These are phyloP conservation scores for Trichomonas gallinae DNA, from an alignment of 208 protist species.

Conservation along the genomic window DNA sequence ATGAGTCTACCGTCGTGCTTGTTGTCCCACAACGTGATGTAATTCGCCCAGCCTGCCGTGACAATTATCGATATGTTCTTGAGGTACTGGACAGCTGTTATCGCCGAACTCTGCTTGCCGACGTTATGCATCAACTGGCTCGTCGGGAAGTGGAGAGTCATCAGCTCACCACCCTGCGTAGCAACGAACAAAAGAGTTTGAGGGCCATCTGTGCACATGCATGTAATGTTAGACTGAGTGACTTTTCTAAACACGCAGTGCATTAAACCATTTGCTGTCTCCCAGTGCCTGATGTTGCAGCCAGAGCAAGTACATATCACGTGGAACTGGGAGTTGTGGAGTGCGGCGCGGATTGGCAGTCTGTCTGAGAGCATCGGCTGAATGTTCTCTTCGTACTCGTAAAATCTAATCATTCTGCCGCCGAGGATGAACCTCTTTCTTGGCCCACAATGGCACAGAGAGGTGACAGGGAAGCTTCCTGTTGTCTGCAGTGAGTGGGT, in stretches of 20 bases:
- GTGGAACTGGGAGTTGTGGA: neutral
- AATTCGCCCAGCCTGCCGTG: neutral
- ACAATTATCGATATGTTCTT: neutral
- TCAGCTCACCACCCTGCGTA: neutral
- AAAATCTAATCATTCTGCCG: constrained; percentile 10
- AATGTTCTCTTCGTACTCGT: constrained; percentile 20
- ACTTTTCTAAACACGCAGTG: neutral
- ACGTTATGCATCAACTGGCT: neutral
- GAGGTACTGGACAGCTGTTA: neutral
- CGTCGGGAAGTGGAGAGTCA: neutral
- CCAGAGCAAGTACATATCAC: neutral
- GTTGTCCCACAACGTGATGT: neutral
- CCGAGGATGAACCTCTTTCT: neutral
- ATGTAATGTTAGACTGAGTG: neutral
- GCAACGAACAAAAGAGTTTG: neutral
- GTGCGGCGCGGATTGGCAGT: neutral
- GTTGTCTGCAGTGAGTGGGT: neutral
- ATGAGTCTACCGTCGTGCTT: neutral
- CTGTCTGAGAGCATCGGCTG: neutral
- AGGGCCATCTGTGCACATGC: neutral
- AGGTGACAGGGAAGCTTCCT: neutral
- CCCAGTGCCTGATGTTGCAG: neutral
- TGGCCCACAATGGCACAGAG: neutral
- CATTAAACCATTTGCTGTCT: neutral
- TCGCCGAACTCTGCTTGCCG: neutral